Evolutionary conservation across 129 eudicot genomes (phyloP).

Genomic region (Artemisia argyi): DNA sequence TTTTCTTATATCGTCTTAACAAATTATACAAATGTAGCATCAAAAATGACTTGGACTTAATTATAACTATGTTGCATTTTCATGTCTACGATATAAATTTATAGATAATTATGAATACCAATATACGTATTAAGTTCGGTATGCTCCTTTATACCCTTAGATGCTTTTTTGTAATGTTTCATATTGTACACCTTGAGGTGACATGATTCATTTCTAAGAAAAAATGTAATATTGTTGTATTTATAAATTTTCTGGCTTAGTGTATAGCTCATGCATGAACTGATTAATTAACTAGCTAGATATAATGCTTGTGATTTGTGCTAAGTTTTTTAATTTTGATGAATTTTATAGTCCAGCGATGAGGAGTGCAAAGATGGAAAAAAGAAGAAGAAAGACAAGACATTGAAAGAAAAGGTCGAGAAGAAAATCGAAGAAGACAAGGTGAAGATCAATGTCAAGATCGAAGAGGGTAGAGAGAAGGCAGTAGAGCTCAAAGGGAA

Average conservation of each 20-base stretch:
- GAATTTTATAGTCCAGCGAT: slow-evolving; percentile 55
- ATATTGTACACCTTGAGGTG: neutral
- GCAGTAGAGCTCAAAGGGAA: slow-evolving; percentile 39
- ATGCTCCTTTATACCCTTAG: neutral
- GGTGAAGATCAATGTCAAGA: slow-evolving; percentile 33
- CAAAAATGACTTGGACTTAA: neutral
- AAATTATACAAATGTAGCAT: neutral
- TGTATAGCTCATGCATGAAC: neutral
- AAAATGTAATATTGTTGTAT: neutral
- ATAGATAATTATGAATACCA: too few species aligned
- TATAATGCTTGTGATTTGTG: neutral
- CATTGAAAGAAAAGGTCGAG: slow-evolving; percentile 65
- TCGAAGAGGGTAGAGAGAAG: slow-evolving; percentile 25
- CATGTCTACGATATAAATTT: neutral
- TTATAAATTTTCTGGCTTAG: too few species aligned
- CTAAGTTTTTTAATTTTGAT: neutral
- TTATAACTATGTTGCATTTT: neutral
- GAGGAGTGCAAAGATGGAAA: slow-evolving; percentile 67
- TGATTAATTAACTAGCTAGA: neutral
- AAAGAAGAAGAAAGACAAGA: slow-evolving; percentile 58
- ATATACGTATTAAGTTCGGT: neutral
- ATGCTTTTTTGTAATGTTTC: too few species aligned
- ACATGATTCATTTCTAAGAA: neutral
- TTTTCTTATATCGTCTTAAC: neutral
- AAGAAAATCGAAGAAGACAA: slow-evolving; percentile 29